Percentiles rank a stretch among this genome's conserved stretches.
Evolutionary conservation across 805 yeast species (phyloP).

Genomic region (Saturnispora ahearnii): DNA sequence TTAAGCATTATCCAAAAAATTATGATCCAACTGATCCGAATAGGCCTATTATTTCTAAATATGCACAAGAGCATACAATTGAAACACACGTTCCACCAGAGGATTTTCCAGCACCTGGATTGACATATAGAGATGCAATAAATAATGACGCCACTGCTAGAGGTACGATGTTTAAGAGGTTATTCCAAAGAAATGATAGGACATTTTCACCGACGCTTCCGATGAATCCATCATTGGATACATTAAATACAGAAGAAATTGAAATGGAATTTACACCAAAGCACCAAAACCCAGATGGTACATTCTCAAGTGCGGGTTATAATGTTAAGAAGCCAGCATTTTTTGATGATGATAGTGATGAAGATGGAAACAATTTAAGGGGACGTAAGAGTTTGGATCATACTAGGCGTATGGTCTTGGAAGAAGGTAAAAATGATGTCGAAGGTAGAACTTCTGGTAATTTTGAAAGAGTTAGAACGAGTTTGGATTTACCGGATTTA

Average conservation of each 20-base stretch:
- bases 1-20: conserved; percentile 51
- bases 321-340: conserved; percentile 19
- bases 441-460: conserved; percentile 19
- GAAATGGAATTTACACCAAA: conserved; percentile 34
- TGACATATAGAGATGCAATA: conserved; percentile 27
- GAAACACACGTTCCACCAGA: conserved; percentile 19
- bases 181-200: conserved; percentile 23
- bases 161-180: conserved; percentile 32
- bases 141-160: conserved; percentile 30
- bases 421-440: conserved; percentile 11
- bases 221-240: conserved; percentile 28
- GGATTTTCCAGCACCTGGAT: conserved; percentile 12
- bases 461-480: conserved; percentile 27
- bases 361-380: not conserved
- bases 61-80: conserved; percentile 28
- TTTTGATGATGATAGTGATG: conserved; percentile 8
- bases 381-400: conserved; percentile 19
- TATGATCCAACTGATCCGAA: conserved; percentile 80
- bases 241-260: conserved; percentile 41
- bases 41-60: conserved; percentile 43
- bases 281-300: conserved; percentile 18
- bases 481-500: conserved; percentile 31
- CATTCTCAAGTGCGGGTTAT: conserved; percentile 27
- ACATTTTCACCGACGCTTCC: conserved; percentile 25
- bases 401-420: conserved; percentile 16